Percentiles rank a stretch among this genome's conserved stretches.
Conservation (phyloP, 768 basidiomycete genomes). For the Cyclocybe cylindracea region DNA sequence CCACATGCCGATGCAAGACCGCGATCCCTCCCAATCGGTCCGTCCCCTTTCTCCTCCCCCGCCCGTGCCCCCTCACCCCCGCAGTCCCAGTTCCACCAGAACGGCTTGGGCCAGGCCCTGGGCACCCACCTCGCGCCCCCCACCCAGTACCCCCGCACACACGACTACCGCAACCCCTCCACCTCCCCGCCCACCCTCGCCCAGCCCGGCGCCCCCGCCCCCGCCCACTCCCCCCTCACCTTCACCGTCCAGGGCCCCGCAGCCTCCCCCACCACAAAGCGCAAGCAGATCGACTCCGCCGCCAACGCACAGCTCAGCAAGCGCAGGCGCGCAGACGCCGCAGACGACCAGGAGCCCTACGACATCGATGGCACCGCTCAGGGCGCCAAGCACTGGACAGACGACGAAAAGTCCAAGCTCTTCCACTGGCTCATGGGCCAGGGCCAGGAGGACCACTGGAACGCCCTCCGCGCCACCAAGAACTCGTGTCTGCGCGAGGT, state of each 20-base stretch:
- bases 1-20: constrained; percentile 52
- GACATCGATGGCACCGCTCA: constrained; percentile 51
- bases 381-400: constrained; percentile 84
- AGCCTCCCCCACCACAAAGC: constrained; percentile 43
- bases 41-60: constrained; percentile 16
- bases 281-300: constrained; percentile 49
- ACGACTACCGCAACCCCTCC: constrained; percentile 40
- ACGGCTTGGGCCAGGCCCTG: constrained; percentile 59
- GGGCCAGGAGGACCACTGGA: constrained; percentile 77
- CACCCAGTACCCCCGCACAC: constrained; percentile 27
- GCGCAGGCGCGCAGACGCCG: constrained; percentile 32
- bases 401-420: constrained; percentile 77
- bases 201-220: constrained; percentile 35
- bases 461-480: constrained; percentile 73
- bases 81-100: constrained; percentile 59
- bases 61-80: constrained; percentile 37
- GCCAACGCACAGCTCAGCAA: constrained; percentile 37
- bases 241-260: constrained; percentile 31
- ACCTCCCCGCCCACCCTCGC: constrained; percentile 38
- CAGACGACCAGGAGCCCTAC: constrained; percentile 36
- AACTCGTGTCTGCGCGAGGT: constrained; percentile 84
- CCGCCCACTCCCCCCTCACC: constrained; percentile 37
- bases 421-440: constrained; percentile 79
- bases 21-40: constrained; percentile 31
- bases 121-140: constrained; percentile 48